Evolutionary conservation across 495 filamentous ascomycete genomes (phyloP).

Genomic region (Poronia punctata): DNA sequence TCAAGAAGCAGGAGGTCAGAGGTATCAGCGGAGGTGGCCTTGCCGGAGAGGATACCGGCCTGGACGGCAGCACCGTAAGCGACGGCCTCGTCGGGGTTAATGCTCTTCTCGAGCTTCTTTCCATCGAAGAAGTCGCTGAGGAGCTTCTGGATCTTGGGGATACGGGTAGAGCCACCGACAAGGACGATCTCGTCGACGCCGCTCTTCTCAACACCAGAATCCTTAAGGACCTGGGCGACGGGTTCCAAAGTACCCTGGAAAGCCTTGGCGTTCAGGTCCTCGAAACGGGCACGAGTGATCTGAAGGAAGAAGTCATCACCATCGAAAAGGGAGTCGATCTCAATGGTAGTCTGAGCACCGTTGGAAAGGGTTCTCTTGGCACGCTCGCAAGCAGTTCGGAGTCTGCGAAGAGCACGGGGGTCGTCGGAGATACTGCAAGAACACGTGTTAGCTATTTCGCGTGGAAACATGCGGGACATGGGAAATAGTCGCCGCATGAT

Average conservation of each 20-base stretch:
- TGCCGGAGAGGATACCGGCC: slow-evolving; percentile 95
- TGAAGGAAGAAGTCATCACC: slow-evolving; percentile 97
- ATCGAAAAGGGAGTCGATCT: slow-evolving; percentile 98
- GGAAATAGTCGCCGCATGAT: no score
- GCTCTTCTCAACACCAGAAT: slow-evolving; percentile 90
- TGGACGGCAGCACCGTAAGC: slow-evolving; percentile 99
- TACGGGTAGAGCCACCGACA: slow-evolving; percentile 98
- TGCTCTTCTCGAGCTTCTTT: slow-evolving; percentile 99
- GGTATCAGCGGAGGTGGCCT: slow-evolving; percentile 91
- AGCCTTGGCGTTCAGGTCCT: slow-evolving; percentile 95
- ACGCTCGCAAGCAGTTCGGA: slow-evolving; percentile 97
- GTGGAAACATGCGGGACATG: no score
- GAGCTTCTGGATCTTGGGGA: slow-evolving; percentile 97
- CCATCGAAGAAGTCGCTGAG: slow-evolving; percentile 97
- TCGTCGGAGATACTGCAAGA: slow-evolving; percentile 62
- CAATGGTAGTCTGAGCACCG: slow-evolving; percentile 93
- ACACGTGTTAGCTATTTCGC: background rate
- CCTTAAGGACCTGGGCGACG: slow-evolving; percentile 96
- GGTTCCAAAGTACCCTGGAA: slow-evolving; percentile 96
- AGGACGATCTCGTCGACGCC: slow-evolving; percentile 96
- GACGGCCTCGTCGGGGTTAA: slow-evolving; percentile 99
- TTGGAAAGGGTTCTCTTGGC: slow-evolving; percentile 98
- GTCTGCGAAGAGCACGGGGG: slow-evolving; percentile 93
- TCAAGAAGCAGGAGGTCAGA: slow-evolving; percentile 93
- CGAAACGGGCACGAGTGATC: slow-evolving; percentile 98